These are phyloP conservation scores for Colletotrichum godetiae DNA, from an alignment of 2,329 filamentous ascomycete species.

Conservation along the genomic window DNA sequence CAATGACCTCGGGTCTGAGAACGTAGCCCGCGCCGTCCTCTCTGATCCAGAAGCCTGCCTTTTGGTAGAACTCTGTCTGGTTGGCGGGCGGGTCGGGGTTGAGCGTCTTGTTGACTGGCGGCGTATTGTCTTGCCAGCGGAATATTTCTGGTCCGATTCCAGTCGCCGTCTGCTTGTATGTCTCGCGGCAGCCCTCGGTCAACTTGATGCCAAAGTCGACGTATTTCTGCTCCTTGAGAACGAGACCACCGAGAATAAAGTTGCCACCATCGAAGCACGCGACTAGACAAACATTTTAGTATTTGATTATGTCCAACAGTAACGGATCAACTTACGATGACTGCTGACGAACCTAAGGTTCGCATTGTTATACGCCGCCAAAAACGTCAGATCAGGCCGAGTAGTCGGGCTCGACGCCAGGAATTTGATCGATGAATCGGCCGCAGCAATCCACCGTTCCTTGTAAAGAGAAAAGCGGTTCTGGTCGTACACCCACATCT, in stretches of 20 bases:
- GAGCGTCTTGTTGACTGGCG: slow-evolving; percentile 47
- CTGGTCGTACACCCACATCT: slow-evolving; percentile 87
- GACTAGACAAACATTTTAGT: slow-evolving; percentile 60
- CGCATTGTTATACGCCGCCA: slow-evolving; percentile 66
- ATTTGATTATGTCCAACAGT: slow-evolving; percentile 27
- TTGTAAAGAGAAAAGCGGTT: slow-evolving; percentile 71
- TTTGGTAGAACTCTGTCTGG: slow-evolving; percentile 70
- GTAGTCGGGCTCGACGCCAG: slow-evolving; percentile 75
- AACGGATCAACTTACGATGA: slow-evolving; percentile 56
- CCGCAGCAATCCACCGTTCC: slow-evolving; percentile 80
- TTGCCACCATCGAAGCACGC: slow-evolving; percentile 88
- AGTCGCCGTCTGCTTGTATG: slow-evolving; percentile 76
- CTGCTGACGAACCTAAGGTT: slow-evolving; percentile 57
- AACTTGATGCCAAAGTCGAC: slow-evolving; percentile 79
- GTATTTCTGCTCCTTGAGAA: slow-evolving; percentile 74
- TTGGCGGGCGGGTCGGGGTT: slow-evolving; percentile 55
- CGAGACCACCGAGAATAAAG: slow-evolving; percentile 83
- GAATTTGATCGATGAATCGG: slow-evolving; percentile 79
- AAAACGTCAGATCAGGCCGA: slow-evolving; percentile 75
- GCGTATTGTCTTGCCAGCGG: slow-evolving; percentile 64
- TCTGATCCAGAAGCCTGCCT: slow-evolving; percentile 77
- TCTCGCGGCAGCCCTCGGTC: slow-evolving; percentile 78
- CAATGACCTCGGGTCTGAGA: slow-evolving; percentile 83
- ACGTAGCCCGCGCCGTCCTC: slow-evolving; percentile 66
- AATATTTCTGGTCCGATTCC: slow-evolving; percentile 83